phyloP scores from a whole-genome alignment of 2,329 filamentous ascomycete genomes.

The Diaporthe ilicicola region DNA sequence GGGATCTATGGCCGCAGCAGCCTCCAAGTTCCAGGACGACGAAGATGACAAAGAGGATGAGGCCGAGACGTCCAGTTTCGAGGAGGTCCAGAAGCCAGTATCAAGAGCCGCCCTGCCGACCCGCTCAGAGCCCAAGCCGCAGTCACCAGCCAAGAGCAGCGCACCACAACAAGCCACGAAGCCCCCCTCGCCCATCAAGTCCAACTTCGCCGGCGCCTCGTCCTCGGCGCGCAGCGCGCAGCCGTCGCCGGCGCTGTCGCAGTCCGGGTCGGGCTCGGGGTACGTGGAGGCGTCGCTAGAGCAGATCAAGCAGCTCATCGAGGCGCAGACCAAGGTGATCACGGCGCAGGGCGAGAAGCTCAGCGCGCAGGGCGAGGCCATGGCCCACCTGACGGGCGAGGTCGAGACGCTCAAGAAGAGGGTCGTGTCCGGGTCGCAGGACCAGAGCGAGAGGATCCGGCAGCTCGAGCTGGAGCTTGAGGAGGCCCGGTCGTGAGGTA shows the following conservation, averaged over 20 bases:
- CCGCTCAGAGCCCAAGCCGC: conserved; percentile 52
- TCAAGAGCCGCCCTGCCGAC: conserved; percentile 60
- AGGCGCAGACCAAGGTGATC: conserved; percentile 81
- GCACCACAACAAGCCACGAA: conserved; percentile 39
- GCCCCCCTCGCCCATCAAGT: conserved; percentile 41
- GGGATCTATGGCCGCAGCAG: conserved; percentile 84
- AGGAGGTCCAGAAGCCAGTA: conserved; percentile 80
- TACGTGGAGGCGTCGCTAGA: conserved; percentile 71
- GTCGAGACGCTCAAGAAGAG: conserved; percentile 84
- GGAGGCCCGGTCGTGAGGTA: conserved; percentile 64
- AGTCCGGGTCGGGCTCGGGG: conserved; percentile 43
- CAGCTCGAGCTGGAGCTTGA: conserved; percentile 75
- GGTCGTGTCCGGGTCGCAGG: conserved; percentile 65
- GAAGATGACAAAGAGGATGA: conserved; percentile 63
- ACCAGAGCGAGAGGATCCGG: conserved; percentile 73
- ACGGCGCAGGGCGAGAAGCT: conserved; percentile 77
- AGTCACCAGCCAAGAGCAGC: conserved; percentile 51
- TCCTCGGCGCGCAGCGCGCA: conserved; percentile 45
- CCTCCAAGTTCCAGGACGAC: conserved; percentile 84
- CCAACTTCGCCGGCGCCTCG: conserved; percentile 45
- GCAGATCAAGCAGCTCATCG: conserved; percentile 80
- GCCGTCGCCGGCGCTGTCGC: conserved; percentile 46
- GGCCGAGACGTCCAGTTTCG: conserved; percentile 80
- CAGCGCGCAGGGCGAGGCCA: conserved; percentile 75
- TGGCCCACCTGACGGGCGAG: conserved; percentile 73